Conservation (phyloP, 768 basidiomycete genomes). For the Suillus bovinus region DNA sequence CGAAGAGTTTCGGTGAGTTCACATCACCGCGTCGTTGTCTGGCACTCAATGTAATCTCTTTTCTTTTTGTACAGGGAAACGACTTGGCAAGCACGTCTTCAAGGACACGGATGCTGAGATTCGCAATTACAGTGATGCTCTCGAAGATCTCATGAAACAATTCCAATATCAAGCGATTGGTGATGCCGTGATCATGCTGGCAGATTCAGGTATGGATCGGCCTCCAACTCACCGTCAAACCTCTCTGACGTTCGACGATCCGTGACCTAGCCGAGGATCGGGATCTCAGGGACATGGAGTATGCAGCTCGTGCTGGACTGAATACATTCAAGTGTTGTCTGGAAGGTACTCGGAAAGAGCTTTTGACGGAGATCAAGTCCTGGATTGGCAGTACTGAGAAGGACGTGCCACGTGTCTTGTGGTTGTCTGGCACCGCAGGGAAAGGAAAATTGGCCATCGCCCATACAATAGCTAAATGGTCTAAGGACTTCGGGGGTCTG, state of each 20-base stretch:
- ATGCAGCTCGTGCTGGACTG: too few species aligned
- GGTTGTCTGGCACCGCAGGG: too few species aligned
- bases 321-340: too few species aligned
- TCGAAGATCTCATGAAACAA: slow-evolving; percentile 3
- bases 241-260: neutral
- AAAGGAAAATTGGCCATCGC: too few species aligned
- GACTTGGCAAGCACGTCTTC: slow-evolving; percentile 3
- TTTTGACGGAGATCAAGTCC: too few species aligned
- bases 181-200: neutral
- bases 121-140: neutral
- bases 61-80: neutral
- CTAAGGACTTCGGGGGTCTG: too few species aligned
- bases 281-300: too few species aligned
- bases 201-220: neutral
- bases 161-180: neutral
- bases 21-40: neutral
- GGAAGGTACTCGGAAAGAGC: too few species aligned
- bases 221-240: neutral
- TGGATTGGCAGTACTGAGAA: too few species aligned
- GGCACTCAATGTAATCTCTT: neutral
- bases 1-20: slow-evolving; percentile 23
- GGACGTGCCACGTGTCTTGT: too few species aligned
- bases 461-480: too few species aligned
- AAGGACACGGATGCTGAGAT: neutral
- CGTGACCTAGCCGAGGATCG: neutral